Evolutionary conservation across 495 filamentous ascomycete species (phyloP).

Genomic region (Lophiostoma macrostomum): DNA sequence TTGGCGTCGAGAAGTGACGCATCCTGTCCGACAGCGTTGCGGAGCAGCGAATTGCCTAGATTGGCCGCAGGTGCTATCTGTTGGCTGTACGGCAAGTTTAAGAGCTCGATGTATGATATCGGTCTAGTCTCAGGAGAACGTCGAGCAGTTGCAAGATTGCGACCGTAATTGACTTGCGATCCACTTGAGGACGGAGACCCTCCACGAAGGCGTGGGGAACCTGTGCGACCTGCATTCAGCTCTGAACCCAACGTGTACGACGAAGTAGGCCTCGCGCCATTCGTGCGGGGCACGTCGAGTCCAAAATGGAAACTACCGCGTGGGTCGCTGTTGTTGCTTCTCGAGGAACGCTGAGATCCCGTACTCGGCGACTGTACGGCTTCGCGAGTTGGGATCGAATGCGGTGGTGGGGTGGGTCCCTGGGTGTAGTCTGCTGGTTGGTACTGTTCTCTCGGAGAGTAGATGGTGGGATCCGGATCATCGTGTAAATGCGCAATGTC

Average conservation of each 20-base stretch:
- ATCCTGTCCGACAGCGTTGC: conserved; percentile 75
- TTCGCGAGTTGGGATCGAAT: conserved; percentile 8
- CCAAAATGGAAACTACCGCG: conserved; percentile 21
- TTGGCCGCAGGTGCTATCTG: conserved; percentile 70
- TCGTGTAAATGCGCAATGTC: conserved; percentile 13
- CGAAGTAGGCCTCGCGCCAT: conserved; percentile 64
- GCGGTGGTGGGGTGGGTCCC: conserved; percentile 35
- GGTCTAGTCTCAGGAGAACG: conserved; percentile 75
- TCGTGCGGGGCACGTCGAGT: conserved; percentile 44
- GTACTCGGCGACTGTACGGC: conserved; percentile 26
- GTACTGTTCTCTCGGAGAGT: conserved; percentile 40
- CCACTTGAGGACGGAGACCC: conserved; percentile 45
- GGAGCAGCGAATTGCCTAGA: conserved; percentile 74
- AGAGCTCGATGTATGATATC: conserved; percentile 78
- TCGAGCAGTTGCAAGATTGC: conserved; percentile 35
- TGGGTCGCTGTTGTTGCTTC: conserved; percentile 19
- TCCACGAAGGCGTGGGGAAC: conserved; percentile 49
- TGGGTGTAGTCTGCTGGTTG: conserved; percentile 54
- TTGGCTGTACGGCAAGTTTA: conserved; percentile 83
- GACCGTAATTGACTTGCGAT: conserved; percentile 35
- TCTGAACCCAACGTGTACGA: conserved; percentile 71
- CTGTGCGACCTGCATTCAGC: conserved; percentile 57
- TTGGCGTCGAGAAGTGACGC: conserved; percentile 84
- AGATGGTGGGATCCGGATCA: conserved; percentile 31
- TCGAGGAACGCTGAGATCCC: conserved; percentile 29